Conservation (phyloP, 345 rosid species). For the Odontarrhena argentea region DNA sequence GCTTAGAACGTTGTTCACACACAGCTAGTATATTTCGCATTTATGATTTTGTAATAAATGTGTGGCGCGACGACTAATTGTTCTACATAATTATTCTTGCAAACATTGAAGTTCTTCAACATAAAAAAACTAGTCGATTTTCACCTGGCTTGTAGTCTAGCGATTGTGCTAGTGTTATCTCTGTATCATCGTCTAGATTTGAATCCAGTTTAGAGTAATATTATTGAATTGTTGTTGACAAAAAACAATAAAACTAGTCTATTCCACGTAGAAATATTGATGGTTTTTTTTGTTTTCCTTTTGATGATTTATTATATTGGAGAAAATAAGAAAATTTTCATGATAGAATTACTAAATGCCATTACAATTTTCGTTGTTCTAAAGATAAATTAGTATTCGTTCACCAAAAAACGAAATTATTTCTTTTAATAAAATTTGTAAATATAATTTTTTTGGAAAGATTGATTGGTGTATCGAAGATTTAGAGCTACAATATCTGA, state of each 20-base stretch:
- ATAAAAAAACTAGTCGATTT: not conserved
- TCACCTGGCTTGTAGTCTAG: too few species aligned
- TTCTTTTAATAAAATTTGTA: too few species aligned
- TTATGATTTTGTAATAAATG: slow-evolving; percentile 39
- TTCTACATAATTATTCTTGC: slow-evolving; percentile 26
- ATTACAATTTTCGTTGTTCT: too few species aligned
- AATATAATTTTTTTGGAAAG: too few species aligned
- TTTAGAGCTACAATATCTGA: too few species aligned
- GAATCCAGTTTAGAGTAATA: too few species aligned
- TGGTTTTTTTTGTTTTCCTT: not conserved
- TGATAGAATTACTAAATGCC: not conserved
- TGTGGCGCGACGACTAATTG: slow-evolving; percentile 30
- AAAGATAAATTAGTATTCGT: too few species aligned
- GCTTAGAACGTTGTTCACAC: slow-evolving; percentile 35
- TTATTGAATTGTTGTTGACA: too few species aligned
- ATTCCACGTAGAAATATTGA: slow-evolving; percentile 7
- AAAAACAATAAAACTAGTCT: not conserved
- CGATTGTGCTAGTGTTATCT: too few species aligned
- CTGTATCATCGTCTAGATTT: too few species aligned
- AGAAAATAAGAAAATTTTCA: slow-evolving; percentile 20
- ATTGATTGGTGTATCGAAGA: too few species aligned
- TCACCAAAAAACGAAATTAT: too few species aligned
- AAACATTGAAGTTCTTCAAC: slow-evolving; percentile 15
- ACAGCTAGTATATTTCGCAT: slow-evolving; percentile 38
- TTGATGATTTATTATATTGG: not conserved